A percentile compares a stretch with the other conserved stretches of the same genome.
Conservation (phyloP, 2,329 filamentous ascomycete species). For the Arthroderma sp. region DNA sequence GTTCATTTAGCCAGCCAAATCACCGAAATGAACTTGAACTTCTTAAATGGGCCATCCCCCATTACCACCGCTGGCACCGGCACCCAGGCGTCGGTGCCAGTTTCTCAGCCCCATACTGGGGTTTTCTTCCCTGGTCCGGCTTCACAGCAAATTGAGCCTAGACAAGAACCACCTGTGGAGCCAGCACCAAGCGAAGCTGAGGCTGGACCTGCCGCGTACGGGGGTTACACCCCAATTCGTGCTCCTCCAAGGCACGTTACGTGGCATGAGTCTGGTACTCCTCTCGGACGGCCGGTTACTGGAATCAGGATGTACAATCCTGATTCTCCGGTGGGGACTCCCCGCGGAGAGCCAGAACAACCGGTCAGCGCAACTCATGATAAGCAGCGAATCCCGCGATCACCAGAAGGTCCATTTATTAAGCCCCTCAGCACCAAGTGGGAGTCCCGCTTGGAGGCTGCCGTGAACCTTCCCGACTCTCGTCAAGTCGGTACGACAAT, state of each 20-base stretch:
- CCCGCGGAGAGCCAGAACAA: neutral
- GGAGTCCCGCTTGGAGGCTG: constrained; percentile 21
- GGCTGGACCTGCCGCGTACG: neutral
- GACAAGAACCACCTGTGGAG: no score
- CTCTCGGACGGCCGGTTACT: constrained; percentile 9
- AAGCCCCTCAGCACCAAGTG: constrained; percentile 24
- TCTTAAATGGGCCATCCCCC: no score
- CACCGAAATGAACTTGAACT: no score
- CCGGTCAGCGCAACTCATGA: constrained; percentile 3
- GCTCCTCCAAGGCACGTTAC: neutral
- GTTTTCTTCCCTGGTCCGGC: no score
- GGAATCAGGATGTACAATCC: constrained; percentile 8
- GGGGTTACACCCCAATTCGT: neutral
- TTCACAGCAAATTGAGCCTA: no score
- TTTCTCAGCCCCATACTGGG: no score
- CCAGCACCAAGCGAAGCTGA: no score
- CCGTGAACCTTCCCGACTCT: constrained; percentile 16
- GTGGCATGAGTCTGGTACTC: constrained; percentile 7
- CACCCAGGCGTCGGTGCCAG: no score
- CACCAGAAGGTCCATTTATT: constrained; percentile 20
- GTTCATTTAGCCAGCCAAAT: no score
- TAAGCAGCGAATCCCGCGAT: constrained; percentile 3
- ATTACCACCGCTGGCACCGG: no score
- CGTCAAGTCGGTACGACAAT: constrained; percentile 20
- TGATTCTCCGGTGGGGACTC: constrained; percentile 3